Evolutionary conservation across 176 grass and related monocot genomes (phyloP), one percentile per base, ranked within the genome.

Genomic region (Eleusine indica): DNA sequence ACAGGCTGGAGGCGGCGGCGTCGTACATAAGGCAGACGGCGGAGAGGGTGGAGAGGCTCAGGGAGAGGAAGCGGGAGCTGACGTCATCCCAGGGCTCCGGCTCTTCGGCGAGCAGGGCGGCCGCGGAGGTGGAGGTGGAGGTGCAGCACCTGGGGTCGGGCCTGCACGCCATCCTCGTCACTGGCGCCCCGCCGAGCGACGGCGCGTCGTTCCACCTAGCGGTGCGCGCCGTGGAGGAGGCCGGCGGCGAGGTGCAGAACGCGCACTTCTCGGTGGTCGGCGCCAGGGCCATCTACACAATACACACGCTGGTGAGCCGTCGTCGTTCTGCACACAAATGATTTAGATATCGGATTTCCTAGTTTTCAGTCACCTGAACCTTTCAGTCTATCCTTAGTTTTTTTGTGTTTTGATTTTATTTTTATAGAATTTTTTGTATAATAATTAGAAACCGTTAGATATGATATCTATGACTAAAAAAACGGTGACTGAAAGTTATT

Each of bases 171-270:
- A 72, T 93, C 43, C 81, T 94, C 41, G 78, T 90, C 35, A 87
- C 51, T 56, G 82, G 86, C 35, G 80, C 51, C 7, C 73, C 83
- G 6, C 62, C 77, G 1, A 68, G 61, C 74, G 79, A 91, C 60
- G 74, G 72, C 7, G 44, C 78, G 28, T 40, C 88, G 64, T 92
- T 98, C 81, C 85, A 93, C 88, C 76, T 82, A 18, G 72, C 90
- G 2, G 79, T 95, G 32, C 79, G 89, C 12, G 80, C 82, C 6
- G 74, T 94, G 60, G 84, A 82, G 77, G 90, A 90, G 74, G 84
- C 87, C 86, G 89, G 90, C n/a, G 87, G 76, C 30, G 82, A 91
- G 79, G 90, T 98, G 7, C 80, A 91, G 76, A 91, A 91, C 79
- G 92, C 95, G 25, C 83, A 94, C 76, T 98, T 91, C 84, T 87